Percentiles rank a stretch among this genome's conserved stretches.
phyloP scores from a whole-genome alignment of 768 basidiomycete species.

The Rhodotorula toruloides region DNA sequence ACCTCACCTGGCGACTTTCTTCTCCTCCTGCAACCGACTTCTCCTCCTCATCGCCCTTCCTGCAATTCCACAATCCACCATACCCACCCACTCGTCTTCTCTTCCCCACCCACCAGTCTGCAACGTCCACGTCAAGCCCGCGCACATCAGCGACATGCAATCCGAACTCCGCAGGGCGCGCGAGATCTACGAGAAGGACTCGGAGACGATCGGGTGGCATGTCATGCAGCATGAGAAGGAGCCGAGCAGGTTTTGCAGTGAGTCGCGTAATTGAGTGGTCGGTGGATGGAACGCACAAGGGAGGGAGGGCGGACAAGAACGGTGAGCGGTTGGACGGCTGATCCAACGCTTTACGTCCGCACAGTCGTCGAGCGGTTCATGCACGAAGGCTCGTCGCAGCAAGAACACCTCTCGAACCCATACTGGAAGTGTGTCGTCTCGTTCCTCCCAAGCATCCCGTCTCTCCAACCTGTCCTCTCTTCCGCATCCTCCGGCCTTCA shows the following conservation, averaged over 20 bases:
- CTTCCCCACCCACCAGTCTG: constrained; percentile 2
- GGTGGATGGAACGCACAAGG: no score
- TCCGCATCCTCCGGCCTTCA: neutral
- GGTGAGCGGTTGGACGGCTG: no score
- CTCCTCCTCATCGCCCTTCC: no score
- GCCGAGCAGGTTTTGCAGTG: no score
- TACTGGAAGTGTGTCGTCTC: constrained; percentile 17
- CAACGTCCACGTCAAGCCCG: constrained; percentile 21
- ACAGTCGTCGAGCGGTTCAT: constrained; percentile 28
- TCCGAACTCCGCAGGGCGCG: constrained; percentile 16
- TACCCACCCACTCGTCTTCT: neutral
- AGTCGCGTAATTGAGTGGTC: no score
- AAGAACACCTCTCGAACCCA: constrained; percentile 24
- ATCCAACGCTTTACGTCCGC: no score
- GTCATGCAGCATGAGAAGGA: neutral
- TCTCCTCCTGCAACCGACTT: no score
- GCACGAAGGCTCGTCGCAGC: constrained; percentile 10
- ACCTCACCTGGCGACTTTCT: no score
- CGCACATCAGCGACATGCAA: constrained; percentile 7
- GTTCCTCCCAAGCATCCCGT: no score
- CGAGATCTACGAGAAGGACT: constrained; percentile 21
- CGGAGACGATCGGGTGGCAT: constrained; percentile 19
- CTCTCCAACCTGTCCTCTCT: neutral
- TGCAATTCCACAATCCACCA: neutral
- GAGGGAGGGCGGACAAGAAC: no score